Conservation (phyloP, 345 rosid genomes). For the Melastoma malabathricum region DNA sequence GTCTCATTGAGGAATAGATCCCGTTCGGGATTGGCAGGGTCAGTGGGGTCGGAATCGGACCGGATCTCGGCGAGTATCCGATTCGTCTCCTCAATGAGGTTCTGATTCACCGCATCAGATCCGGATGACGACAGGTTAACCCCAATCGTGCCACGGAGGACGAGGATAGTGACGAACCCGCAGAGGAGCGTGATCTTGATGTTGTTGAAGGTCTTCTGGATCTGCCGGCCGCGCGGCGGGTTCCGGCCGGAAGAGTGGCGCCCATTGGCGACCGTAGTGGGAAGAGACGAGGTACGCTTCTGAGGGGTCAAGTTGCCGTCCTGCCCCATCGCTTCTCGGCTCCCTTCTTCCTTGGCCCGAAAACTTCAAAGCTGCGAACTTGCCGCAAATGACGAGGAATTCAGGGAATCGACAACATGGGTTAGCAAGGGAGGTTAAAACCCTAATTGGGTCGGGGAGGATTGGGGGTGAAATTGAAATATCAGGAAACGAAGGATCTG, state of each 20-base stretch:
- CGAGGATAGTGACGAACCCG: conserved; percentile 86
- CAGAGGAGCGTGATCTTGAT: conserved; percentile 87
- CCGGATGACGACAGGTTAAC: conserved; percentile 57
- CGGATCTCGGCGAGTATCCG: conserved; percentile 82
- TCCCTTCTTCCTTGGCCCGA: background rate
- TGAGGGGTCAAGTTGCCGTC: conserved; percentile 37
- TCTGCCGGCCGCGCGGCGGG: conserved; percentile 66
- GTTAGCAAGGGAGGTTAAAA: too few species aligned
- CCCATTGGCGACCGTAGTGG: conserved; percentile 34
- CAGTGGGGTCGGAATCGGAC: conserved; percentile 64
- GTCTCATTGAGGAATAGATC: conserved; percentile 46
- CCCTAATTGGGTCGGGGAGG: too few species aligned
- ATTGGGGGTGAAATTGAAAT: too few species aligned
- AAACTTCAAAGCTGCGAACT: too few species aligned
- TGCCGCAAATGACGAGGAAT: too few species aligned
- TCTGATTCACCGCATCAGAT: conserved; percentile 67
- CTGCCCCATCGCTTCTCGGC: conserved; percentile 34
- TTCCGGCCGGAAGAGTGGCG: conserved; percentile 15
- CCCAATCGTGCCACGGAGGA: conserved; percentile 87
- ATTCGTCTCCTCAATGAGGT: conserved; percentile 69
- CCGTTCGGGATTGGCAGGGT: conserved; percentile 35
- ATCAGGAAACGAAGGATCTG: too few species aligned
- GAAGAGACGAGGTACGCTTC: conserved; percentile 42
- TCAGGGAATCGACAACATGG: too few species aligned
- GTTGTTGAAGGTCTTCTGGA: conserved; percentile 79